Conservation (phyloP, 768 basidiomycete species). For the Postia placenta region DNA sequence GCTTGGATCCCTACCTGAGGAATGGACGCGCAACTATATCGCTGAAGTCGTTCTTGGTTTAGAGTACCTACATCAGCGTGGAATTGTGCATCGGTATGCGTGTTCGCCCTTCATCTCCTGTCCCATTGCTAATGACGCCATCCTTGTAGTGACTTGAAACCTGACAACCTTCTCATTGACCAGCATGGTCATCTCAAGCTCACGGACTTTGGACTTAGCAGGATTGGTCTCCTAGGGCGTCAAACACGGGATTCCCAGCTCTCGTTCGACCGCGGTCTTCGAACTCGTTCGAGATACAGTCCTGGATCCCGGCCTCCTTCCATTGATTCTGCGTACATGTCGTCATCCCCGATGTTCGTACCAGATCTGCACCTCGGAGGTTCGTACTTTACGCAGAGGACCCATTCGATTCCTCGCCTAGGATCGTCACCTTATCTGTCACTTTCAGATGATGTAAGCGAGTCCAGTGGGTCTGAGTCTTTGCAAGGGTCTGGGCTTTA, state of each 20-base stretch:
- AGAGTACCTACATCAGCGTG: slow-evolving; percentile 93
- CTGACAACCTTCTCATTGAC: slow-evolving; percentile 97
- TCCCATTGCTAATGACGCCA: slow-evolving; percentile 2
- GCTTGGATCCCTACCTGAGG: slow-evolving; percentile 87
- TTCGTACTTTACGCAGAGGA: slow-evolving; percentile 78
- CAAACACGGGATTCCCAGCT: slow-evolving; percentile 70
- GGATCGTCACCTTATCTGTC: slow-evolving; percentile 64
- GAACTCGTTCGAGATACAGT: slow-evolving; percentile 45
- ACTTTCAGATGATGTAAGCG: slow-evolving; percentile 75
- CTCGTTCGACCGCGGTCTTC: slow-evolving; percentile 24
- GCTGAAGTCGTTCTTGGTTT: slow-evolving; percentile 94
- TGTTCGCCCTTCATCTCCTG: neutral
- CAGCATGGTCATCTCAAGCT: slow-evolving; percentile 94
- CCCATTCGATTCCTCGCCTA: slow-evolving; percentile 48
- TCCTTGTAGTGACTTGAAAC: slow-evolving; percentile 83
- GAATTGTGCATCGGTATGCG: slow-evolving; percentile 91
- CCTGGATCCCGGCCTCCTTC: slow-evolving; percentile 80
- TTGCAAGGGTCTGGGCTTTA: slow-evolving; percentile 42
- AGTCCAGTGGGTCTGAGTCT: slow-evolving; percentile 84
- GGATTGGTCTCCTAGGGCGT: slow-evolving; percentile 96
- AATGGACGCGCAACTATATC: slow-evolving; percentile 95
- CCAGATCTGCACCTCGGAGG: slow-evolving; percentile 48
- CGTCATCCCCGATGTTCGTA: slow-evolving; percentile 69
- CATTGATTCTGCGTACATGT: slow-evolving; percentile 73
- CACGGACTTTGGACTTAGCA: slow-evolving; percentile 95